Evolutionary conservation across 2,329 filamentous ascomycete species (phyloP).

Genomic region (Botrytis tulipae): DNA sequence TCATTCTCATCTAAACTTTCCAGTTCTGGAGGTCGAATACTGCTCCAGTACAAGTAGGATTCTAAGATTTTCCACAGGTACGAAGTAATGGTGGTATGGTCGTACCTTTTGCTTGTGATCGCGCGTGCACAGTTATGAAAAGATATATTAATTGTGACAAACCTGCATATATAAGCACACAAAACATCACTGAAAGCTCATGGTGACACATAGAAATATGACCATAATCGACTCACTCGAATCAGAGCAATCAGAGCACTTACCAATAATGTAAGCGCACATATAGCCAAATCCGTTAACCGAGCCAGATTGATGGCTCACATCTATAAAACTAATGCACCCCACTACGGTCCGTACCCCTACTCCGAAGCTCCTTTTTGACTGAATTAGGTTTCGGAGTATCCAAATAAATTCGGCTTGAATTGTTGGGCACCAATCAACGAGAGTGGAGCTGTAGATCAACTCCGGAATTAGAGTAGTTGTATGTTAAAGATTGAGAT

Average conservation of each 20-base stretch:
- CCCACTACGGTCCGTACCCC: not conserved
- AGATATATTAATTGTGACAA: not conserved
- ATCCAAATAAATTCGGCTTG: not conserved
- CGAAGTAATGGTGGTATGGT: not conserved
- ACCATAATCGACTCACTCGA: not conserved
- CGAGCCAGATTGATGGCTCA: constrained; percentile 14
- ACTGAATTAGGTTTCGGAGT: constrained; percentile 3
- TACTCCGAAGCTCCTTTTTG: constrained; percentile 15
- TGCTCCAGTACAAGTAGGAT: not conserved
- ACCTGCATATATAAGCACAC: not conserved
- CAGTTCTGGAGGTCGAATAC: not conserved
- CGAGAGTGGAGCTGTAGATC: not conserved
- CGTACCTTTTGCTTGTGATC: not conserved
- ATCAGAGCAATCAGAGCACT: not conserved
- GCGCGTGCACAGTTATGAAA: not conserved
- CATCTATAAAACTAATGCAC: constrained; percentile 13
- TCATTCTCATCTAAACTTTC: not conserved
- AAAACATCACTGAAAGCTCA: not conserved
- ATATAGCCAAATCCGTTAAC: not conserved
- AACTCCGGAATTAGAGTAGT: constrained; percentile 1
- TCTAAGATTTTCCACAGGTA: not conserved
- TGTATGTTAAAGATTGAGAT: constrained; percentile 3
- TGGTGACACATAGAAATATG: constrained; percentile 1
- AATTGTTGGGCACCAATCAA: not conserved
- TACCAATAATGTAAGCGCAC: not conserved